Evolutionary conservation across 495 filamentous ascomycete species (phyloP), one percentile per base, ranked within the genome.

Genomic region (Oidiodendron maius): DNA sequence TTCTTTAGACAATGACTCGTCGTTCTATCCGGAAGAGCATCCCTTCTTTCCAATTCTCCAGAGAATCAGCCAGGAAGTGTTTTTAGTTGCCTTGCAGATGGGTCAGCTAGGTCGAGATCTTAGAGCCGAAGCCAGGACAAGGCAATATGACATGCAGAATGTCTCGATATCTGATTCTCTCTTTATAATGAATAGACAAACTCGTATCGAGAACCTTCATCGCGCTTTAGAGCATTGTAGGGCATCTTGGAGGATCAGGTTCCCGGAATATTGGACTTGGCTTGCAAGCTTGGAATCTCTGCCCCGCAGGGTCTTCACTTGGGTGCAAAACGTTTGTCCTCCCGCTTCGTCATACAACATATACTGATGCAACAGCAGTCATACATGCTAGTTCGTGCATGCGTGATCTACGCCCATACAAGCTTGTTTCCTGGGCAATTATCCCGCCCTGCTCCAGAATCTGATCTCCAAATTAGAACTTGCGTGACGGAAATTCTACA

Each of bases 331-430:
- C 25, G 52, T 51, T 22, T 4, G 52, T 40, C 23, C 11, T 15
- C 1, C 28, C 36, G 1, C 9, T 16, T 24, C 11, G 1, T 15
- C 30, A 25, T 10, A 5, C 18, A 23, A 18, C 12, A 1, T 18
- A 2, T 47, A 32, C 46, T 46, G 16, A 46, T n/a, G 39, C 2
- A n/a, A 17, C 5, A 15, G 18, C 28, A 48, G 43, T 32, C 48
- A 22, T 52, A 64, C 9, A 62, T 69, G 15, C 62, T 80, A 0
- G 76, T 72, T 56, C 72, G 74, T 37, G 65, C 64, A n/a, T 71
- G 64, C 36, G 58, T 75, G 4, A 64, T 78, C 20, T 75, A 75
- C 52, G 71, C 72, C 22, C 67, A 69, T 43, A 75, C 70, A 8
- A 72, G 68, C 56, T 70, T 77, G 61, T 75, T 69, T 36, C 34